Evolutionary conservation across 208 protist species (phyloP).

Genomic region (Herpetomonas muscarum): DNA sequence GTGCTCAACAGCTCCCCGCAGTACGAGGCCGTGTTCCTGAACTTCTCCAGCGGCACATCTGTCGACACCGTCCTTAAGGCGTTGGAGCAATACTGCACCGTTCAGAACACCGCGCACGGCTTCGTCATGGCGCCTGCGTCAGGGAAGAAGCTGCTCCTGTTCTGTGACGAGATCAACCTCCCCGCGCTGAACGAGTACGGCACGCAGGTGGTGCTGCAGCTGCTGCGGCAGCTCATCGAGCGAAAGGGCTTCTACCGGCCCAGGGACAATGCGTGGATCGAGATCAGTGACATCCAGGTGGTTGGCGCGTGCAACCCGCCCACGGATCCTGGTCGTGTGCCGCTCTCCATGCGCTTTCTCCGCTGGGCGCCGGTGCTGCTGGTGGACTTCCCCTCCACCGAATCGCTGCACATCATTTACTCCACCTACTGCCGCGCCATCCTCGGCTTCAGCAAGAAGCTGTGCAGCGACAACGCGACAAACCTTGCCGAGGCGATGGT

Average conservation of each 20-base stretch:
- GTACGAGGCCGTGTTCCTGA: slow-evolving; percentile 95
- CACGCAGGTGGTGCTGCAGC: slow-evolving; percentile 97
- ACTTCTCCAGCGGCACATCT: slow-evolving; percentile 98
- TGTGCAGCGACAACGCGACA: slow-evolving; percentile 49
- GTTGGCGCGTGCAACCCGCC: slow-evolving; percentile 98
- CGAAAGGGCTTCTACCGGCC: slow-evolving; percentile 95
- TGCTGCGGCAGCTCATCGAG: slow-evolving; percentile 98
- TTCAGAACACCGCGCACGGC: slow-evolving; percentile 88
- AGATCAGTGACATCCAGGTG: slow-evolving; percentile 95
- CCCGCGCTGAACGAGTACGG: slow-evolving; percentile 97
- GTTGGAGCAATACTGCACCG: slow-evolving; percentile 97
- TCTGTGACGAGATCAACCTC: slow-evolving; percentile 99
- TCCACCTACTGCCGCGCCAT: slow-evolving; percentile 96
- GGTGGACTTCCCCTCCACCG: slow-evolving; percentile 97
- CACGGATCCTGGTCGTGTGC: slow-evolving; percentile 97
- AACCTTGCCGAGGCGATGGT: slow-evolving; percentile 95
- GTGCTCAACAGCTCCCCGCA: slow-evolving; percentile 91
- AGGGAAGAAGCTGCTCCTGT: slow-evolving; percentile 96
- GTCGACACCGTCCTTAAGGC: slow-evolving; percentile 96
- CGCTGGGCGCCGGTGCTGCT: slow-evolving; percentile 97
- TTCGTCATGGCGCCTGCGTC: slow-evolving; percentile 87
- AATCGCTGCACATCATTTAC: slow-evolving; percentile 98
- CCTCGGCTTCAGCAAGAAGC: slow-evolving; percentile 60
- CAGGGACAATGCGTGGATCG: slow-evolving; percentile 92
- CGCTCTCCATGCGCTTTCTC: slow-evolving; percentile 95